Conservation (phyloP, 208 protist species). For the Trypanosoma cruzi region DNA sequence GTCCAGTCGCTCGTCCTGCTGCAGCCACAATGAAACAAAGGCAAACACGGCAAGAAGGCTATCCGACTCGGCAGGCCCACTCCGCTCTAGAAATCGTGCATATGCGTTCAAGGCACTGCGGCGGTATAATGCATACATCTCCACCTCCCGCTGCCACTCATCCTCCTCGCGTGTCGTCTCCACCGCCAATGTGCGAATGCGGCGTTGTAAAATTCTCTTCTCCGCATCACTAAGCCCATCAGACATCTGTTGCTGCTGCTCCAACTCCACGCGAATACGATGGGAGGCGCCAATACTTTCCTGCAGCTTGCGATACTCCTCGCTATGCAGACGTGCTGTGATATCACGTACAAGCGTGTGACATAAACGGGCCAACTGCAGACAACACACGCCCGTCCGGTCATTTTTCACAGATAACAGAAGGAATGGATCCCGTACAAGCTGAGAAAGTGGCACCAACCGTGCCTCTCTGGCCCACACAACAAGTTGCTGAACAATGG, state of each 20-base stretch:
- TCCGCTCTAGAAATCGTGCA: conserved; percentile 59
- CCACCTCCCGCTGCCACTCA: conserved; percentile 40
- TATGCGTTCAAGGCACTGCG: conserved; percentile 81
- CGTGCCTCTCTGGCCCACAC: conserved; percentile 51
- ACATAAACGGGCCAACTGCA: conserved; percentile 65
- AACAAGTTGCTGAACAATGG: conserved; percentile 63
- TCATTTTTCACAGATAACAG: conserved; percentile 39
- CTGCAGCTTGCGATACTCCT: conserved; percentile 51
- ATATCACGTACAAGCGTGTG: conserved; percentile 62
- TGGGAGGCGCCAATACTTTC: conserved; percentile 45
- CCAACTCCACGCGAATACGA: conserved; percentile 30
- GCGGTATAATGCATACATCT: conserved; percentile 66
- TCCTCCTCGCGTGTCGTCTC: conserved; percentile 62
- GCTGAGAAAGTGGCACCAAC: conserved; percentile 57
- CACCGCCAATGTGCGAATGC: conserved; percentile 44
- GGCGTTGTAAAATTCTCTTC: conserved; percentile 42
- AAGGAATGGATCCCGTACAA: conserved; percentile 75
- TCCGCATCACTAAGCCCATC: conserved; percentile 38
- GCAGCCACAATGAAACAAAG: conserved; percentile 82
- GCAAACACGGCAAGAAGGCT: conserved; percentile 75
- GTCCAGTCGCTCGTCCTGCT: conserved; percentile 34
- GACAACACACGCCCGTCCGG: conserved; percentile 52
- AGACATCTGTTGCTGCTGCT: conserved; percentile 21
- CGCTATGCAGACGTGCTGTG: conserved; percentile 39
- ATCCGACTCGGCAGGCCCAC: conserved; percentile 21